Base-by-base conservation (phyloP, 2,329 filamentous ascomycete genomes). In the Zymoseptoria brevis region DNA sequence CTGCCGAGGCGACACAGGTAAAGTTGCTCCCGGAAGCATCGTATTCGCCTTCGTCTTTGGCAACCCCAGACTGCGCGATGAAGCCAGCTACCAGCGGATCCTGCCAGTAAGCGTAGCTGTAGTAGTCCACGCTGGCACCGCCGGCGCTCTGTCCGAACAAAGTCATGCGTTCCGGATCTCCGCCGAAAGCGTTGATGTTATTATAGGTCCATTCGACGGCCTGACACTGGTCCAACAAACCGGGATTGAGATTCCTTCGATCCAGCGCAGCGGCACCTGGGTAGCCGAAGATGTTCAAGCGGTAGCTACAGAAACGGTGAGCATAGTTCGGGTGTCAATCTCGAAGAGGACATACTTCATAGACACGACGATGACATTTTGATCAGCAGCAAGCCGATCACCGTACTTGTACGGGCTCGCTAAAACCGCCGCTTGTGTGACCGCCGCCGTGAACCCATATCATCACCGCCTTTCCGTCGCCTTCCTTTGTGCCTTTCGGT, bases 201-300 rank as follows among this genome's bases (percentile, higher is more conserved):
- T 73, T 67, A 26, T 70, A 68, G 8, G 72, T 70, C 71, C 72
- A 75, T 57, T 75, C 72, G 22, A 75, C 71, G 1, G 72, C 73
- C 49, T 71, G 61, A 1, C 73, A 66, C 59, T 75, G 73, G 45
- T 75, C 73, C 21, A 71, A 65, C 8, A 75, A 66, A 1, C 72
- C 73, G 1, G 61, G 60, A 19, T 62, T 64, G 52, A 75, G 69
- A 0, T 60, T 66, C 29, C 57, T 26, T 3, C 67, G 69, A 21
- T 60, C 35, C 1, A 64, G 49, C 2, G 60, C 55, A 3, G 70
- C 67, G 9, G 72, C 72, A 2, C 53, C 60, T 8, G 63, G 68
- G 45, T 56, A 67, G 19, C 65, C 64, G 50, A 66, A 66, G 48
- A 66, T 61, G 57, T 66, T 66, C 50, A 66, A 49, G 19, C 65